Evolutionary conservation across 2,329 filamentous ascomycete species (phyloP), one percentile per base, ranked within the genome.

Genomic region (Cordyceps farinosa): DNA sequence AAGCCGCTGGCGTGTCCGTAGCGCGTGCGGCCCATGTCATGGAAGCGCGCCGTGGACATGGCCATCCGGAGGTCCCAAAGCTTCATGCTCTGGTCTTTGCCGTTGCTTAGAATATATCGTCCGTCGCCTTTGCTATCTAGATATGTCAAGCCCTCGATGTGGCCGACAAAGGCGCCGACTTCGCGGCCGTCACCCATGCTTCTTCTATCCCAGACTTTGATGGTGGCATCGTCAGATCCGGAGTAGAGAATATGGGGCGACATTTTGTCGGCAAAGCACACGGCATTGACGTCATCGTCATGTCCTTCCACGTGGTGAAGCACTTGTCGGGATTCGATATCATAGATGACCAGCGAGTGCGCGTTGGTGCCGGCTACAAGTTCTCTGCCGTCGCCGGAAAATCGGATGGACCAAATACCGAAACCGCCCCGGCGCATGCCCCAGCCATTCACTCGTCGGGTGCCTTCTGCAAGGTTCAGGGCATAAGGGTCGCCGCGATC

Each of bases 11-110:
- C 73, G 29, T 75, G 74, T 1, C 83, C 85, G 69, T 84, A 80
- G 47, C 79, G 76, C n/a, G 79, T 77, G 5, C 84, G 81, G 65
- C 87, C 80, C 60, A 87, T 77, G 38, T 80, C 76, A 52, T 82
- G 79, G 64, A 86, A 90, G 59, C 82, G 79, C 40, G 87, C 83
- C 1, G 89, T 89, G 5, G 87, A 87, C 81, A 95, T 90, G 83
- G 92, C 94, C 82, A 91, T 96, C 58, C 94, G 84, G 62, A 97
- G 74, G 74, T 99, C 95, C 95, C 95, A 99, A 0, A 99, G 83
- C 77, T 98, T 98, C 86, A 96, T 96, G 48, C 89, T 94, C 75
- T 98, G 95, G 72, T 99, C 95, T 73, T 98, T 99, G 66, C 87
- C 91, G 70, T 99, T 99, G 68, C 89, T 93, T 32, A 99, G 84